Conservation (phyloP, 768 basidiomycete genomes). For the Mycena olivaceomarginata region DNA sequence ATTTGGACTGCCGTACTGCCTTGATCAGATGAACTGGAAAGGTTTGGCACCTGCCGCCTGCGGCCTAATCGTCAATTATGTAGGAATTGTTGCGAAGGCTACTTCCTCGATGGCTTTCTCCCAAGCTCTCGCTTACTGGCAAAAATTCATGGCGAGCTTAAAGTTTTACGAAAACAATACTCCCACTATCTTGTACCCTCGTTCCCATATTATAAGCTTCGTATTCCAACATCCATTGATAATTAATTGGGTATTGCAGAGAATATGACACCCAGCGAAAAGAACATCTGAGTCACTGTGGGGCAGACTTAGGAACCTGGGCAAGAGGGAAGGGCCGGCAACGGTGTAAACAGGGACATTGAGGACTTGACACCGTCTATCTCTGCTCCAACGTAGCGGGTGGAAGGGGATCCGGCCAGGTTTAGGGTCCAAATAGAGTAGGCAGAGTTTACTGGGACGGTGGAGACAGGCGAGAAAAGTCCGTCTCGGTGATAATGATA, state of each 20-base stretch:
- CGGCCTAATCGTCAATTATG: constrained; percentile 6
- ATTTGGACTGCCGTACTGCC: no score
- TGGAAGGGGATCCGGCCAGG: constrained; percentile 19
- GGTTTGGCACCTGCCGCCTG: no score
- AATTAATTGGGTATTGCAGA: no score
- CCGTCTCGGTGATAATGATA: background rate
- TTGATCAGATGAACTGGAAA: no score
- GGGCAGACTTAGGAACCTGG: background rate
- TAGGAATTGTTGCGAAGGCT: no score
- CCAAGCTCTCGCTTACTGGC: constrained; percentile 1
- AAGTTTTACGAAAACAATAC: constrained; percentile 14
- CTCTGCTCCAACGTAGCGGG: constrained; percentile 32
- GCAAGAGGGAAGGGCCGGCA: constrained; percentile 28
- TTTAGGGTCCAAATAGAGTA: constrained; percentile 28
- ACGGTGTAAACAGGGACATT: constrained; percentile 16
- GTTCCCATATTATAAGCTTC: no score
- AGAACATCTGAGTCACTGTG: background rate
- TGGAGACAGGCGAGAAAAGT: constrained; percentile 6
- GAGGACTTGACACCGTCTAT: constrained; percentile 30
- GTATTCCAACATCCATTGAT: no score
- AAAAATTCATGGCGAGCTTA: constrained; percentile 23
- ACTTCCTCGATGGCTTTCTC: constrained; percentile 27
- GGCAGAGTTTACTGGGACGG: constrained; percentile 12
- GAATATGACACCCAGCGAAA: no score
- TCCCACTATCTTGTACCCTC: constrained; percentile 26